Base-by-base conservation (phyloP, 768 basidiomycete genomes). In the Lanmaoa pseudosensibilis region DNA sequence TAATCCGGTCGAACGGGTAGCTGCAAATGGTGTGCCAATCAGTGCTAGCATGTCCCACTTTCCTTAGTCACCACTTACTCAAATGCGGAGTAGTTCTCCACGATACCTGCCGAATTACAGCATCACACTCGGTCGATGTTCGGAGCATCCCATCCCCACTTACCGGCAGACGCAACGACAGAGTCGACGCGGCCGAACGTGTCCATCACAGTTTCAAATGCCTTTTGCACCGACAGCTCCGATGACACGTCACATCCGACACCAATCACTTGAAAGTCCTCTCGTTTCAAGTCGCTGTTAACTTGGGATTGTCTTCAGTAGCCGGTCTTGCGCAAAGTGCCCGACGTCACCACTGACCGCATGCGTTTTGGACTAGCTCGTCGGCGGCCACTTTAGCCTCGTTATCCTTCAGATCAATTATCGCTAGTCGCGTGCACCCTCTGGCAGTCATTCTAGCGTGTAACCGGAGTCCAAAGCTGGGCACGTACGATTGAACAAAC, bases 141-240 rank as follows among this genome's bases (percentile, higher is more conserved):
- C 59, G 45, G 61, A 66, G 43, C 54, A 63, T 58, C 49, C 40
- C 54, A 63, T 58, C 49, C 40, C 25, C 58, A 65, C 76, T 57
- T 63, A 83, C 95, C 95, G 50, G 96, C 94, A 53, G 89, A 94
- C 25, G 93, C 91, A 54, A 94, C 91, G 47, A 91, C 88, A 18
- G 84, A 82, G 70, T 96, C 93, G 23, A 96, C 74, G 21, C 84
- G 80, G 19, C 91, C 91, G 40, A 78, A 85, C 25, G 80, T 77
- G 61, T 90, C 74, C 61, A 83, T 78, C 52, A 92, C 80, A 13
- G 79, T 74, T 39, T 77, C 74, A 66, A 87, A 95, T 11, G 88
- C 87, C 19, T 79, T 79, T 66, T 91, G 82, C 37, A 98, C 93
- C 10, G 84, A 83, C 10, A 75, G 65, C 75, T 98, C 94, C 30